Evolutionary conservation across 805 yeast genomes (phyloP).

Genomic region (Candida silvatica): DNA sequence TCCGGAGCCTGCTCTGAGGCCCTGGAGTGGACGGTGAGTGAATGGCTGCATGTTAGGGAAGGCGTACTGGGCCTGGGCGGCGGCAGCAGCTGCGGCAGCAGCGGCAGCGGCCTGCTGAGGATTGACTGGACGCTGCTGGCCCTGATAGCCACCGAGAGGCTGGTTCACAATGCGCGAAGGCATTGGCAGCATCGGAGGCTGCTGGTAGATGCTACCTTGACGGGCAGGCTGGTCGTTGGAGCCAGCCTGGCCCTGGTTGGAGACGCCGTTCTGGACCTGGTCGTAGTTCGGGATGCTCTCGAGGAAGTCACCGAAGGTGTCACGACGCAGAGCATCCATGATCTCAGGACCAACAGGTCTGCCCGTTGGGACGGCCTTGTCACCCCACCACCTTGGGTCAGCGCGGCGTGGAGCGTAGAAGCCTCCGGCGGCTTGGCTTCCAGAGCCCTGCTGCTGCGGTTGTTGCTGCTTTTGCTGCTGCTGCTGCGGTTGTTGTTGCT

Average conservation of each 20-base stretch:
- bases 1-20: not conserved
- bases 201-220: slow-evolving; percentile 1
- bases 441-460: not conserved
- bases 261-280: slow-evolving; percentile 10
- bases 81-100: not conserved
- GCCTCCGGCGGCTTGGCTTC: no score
- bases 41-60: not conserved
- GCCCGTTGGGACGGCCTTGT: no score
- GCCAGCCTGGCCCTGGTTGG: slow-evolving; percentile 4
- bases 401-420: no score
- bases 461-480: not conserved
- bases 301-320: no score
- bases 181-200: slow-evolving; percentile 2
- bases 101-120: not conserved
- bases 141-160: slow-evolving; percentile 1
- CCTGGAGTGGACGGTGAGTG: no score
- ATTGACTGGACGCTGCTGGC: slow-evolving; percentile 1
- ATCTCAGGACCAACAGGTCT: no score
- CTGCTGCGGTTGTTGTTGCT: not conserved
- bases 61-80: not conserved
- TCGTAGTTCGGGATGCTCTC: slow-evolving; percentile 3
- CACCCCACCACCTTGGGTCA: no score
- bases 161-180: slow-evolving; percentile 2
- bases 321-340: slow-evolving; percentile 18
- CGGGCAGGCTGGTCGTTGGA: slow-evolving; percentile 4